These are phyloP conservation scores for Trametes hirsuta DNA, from an alignment of 1,284 basidiomycete species.

Conservation along the genomic window DNA sequence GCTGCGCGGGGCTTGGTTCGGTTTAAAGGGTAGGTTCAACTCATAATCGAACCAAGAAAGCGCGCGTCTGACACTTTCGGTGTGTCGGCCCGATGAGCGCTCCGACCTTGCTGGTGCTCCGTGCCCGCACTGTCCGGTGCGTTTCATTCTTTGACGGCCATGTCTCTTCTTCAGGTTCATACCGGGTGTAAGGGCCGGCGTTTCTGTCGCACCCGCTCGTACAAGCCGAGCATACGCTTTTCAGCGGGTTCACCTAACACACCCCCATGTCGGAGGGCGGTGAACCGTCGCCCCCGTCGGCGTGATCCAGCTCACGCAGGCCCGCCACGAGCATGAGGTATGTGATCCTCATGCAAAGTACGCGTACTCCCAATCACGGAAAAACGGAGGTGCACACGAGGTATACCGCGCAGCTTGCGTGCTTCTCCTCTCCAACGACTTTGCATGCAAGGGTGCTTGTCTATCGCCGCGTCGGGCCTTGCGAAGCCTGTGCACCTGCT, in stretches of 20 bases:
- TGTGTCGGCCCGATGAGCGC: not conserved
- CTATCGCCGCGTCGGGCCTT: not conserved
- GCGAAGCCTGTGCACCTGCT: constrained; percentile 3
- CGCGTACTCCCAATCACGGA: not conserved
- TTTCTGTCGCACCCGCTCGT: no score
- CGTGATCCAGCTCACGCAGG: not conserved
- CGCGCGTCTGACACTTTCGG: not conserved
- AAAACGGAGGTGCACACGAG: constrained; percentile 20
- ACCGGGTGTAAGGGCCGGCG: no score
- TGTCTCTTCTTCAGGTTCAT: no score
- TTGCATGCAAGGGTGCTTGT: not conserved
- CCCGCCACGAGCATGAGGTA: constrained; percentile 4
- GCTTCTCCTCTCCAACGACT: not conserved
- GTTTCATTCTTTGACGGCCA: no score
- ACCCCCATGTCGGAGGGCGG: not conserved
- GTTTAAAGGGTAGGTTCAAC: not conserved
- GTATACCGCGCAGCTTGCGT: not conserved
- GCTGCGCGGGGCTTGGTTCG: constrained; percentile 1
- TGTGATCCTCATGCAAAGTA: constrained; percentile 11
- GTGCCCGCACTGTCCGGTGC: no score
- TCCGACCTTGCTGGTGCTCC: not conserved
- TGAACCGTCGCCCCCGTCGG: not conserved
- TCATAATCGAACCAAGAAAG: constrained; percentile 2
- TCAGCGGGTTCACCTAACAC: not conserved
- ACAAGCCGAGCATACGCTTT: no score